These are phyloP conservation scores for Quercus aquifolioides DNA, from an alignment of 306 rosid genomes.

Conservation along the genomic window DNA sequence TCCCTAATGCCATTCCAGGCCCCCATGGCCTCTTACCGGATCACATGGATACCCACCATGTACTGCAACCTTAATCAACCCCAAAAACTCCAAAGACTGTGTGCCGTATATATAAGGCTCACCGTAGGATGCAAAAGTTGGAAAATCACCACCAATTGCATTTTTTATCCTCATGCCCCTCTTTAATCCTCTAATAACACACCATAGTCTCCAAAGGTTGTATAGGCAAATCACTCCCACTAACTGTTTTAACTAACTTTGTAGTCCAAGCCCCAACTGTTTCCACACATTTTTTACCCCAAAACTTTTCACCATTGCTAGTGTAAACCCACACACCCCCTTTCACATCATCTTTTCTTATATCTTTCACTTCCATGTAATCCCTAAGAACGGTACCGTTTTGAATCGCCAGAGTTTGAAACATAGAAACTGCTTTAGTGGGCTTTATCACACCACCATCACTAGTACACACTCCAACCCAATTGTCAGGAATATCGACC, in stretches of 20 bases:
- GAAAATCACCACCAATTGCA: conserved; percentile 48
- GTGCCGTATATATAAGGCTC: conserved; percentile 49
- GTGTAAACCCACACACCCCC: conserved; percentile 41
- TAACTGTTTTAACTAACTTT: conserved; percentile 54
- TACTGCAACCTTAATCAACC: conserved; percentile 60
- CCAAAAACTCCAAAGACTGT: conserved; percentile 73
- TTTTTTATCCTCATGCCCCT: conserved; percentile 49
- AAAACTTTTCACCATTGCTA: conserved; percentile 35
- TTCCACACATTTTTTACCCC: conserved; percentile 69
- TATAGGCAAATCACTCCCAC: conserved; percentile 57
- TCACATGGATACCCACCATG: conserved; percentile 67
- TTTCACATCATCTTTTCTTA: conserved; percentile 22
- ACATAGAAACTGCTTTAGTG: conserved; percentile 89
- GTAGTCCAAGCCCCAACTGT: conserved; percentile 73
- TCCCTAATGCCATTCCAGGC: conserved; percentile 14
- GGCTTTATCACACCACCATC: conserved; percentile 75
- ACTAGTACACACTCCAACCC: conserved; percentile 48
- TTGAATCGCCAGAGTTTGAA: conserved; percentile 51
- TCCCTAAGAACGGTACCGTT: conserved; percentile 62
- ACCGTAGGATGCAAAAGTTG: conserved; percentile 58
- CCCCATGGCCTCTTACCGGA: conserved; percentile 78
- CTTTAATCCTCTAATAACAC: conserved; percentile 72
- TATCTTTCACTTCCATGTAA: conserved; percentile 44
- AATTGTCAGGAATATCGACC: conserved; percentile 50
- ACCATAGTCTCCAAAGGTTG: conserved; percentile 54